These are phyloP conservation scores for Apostasia ramifera DNA, from an alignment of 106 monocot genomes.

Conservation along the genomic window DNA sequence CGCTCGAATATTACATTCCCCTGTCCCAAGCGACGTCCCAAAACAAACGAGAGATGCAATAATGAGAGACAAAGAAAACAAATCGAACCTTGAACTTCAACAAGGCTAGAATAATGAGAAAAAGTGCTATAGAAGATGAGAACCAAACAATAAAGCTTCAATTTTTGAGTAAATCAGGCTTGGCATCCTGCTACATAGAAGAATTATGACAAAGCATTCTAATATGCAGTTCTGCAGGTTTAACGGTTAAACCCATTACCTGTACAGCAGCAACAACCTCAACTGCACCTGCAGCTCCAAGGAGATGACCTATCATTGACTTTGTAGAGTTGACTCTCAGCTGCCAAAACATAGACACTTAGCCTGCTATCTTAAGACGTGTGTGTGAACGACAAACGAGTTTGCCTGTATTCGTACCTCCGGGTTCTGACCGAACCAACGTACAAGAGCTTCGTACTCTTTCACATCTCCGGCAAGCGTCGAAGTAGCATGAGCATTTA, in stretches of 20 bases:
- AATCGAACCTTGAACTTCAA: too few relatives aligned
- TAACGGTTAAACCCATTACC: constrained; percentile 20
- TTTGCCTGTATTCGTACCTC: constrained; percentile 32
- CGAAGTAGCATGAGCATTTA: constrained; percentile 99
- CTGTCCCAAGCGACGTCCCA: neutral
- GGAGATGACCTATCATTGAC: constrained; percentile 96
- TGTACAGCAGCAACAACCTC: constrained; percentile 90
- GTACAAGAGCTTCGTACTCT: constrained; percentile 80
- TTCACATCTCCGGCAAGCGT: constrained; percentile 87
- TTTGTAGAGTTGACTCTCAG: constrained; percentile 78
- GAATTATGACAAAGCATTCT: neutral
- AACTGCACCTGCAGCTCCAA: constrained; percentile 93
- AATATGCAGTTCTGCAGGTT: neutral
- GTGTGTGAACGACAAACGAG: neutral
- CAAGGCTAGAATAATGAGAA: neutral
- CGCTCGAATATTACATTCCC: too few relatives aligned
- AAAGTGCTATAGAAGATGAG: neutral
- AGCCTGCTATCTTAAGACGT: too few relatives aligned
- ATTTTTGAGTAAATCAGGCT: too few relatives aligned
- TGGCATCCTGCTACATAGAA: too few relatives aligned
- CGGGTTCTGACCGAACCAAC: constrained; percentile 73
- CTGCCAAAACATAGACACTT: constrained; percentile 5
- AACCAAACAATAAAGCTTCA: neutral
- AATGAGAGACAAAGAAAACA: too few relatives aligned
- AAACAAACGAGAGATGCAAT: neutral